These are phyloP conservation scores for Parasitella parasitica DNA, from an alignment of 371 early-diverging fungal genomes.

Conservation along the genomic window DNA sequence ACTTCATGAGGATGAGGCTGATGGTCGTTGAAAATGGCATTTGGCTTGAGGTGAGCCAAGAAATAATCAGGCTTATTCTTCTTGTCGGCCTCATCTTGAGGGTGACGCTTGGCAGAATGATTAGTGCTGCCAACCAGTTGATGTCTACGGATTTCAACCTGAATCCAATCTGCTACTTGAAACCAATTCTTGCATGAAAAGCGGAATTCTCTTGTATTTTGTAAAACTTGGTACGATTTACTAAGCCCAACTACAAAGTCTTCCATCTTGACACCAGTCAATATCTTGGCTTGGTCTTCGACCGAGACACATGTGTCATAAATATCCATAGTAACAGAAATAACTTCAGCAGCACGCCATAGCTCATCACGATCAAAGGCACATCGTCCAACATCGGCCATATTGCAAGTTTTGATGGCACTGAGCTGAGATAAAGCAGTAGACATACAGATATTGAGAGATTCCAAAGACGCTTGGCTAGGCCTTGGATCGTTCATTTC, in stretches of 20 bases:
- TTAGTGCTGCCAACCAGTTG: background rate
- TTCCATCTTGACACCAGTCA: conserved; percentile 15
- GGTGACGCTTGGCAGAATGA: background rate
- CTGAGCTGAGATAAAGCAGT: conserved; percentile 29
- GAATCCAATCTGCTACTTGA: conserved; percentile 37
- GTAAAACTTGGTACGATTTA: conserved; percentile 18
- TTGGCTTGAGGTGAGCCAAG: conserved; percentile 22
- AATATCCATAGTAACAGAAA: conserved; percentile 31
- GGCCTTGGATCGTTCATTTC: conserved; percentile 25
- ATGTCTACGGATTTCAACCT: conserved; percentile 30
- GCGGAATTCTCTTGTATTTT: conserved; percentile 28
- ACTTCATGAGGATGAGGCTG: conserved; percentile 4
- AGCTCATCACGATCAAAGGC: conserved; percentile 43
- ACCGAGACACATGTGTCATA: conserved; percentile 19
- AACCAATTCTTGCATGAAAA: conserved; percentile 27
- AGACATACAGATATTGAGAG: conserved; percentile 33
- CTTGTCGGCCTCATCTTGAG: background rate
- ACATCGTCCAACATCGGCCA: conserved; percentile 24
- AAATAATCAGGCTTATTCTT: conserved; percentile 17
- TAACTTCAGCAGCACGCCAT: conserved; percentile 37
- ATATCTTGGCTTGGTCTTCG: conserved; percentile 12
- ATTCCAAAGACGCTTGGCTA: conserved; percentile 23
- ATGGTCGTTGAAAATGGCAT: conserved; percentile 5
- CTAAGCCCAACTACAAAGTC: conserved; percentile 23
- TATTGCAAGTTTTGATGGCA: conserved; percentile 28